phyloP scores from a whole-genome alignment of 2,329 filamentous ascomycete genomes.

The Aspergillus oerlinghausenensis region DNA sequence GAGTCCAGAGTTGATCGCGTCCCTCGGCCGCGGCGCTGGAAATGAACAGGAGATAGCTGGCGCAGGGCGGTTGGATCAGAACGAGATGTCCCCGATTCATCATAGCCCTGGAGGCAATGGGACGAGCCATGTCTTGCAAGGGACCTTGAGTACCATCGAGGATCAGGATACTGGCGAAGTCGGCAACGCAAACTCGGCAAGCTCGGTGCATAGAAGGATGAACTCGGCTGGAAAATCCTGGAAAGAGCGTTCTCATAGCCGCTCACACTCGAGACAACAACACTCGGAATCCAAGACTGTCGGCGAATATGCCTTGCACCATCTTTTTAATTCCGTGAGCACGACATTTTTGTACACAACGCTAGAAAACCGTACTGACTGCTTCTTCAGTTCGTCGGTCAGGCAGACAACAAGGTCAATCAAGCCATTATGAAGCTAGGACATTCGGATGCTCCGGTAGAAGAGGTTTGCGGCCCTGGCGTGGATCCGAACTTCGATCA shows the following conservation, averaged over 20 bases:
- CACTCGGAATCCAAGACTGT: constrained; percentile 82
- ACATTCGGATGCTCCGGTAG: constrained; percentile 77
- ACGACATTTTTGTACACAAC: neutral
- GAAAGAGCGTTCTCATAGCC: constrained; percentile 68
- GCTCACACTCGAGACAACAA: constrained; percentile 66
- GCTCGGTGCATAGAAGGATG: constrained; percentile 32
- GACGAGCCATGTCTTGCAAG: constrained; percentile 21
- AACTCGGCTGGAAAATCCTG: constrained; percentile 63
- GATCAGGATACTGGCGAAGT: constrained; percentile 32
- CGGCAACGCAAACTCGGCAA: constrained; percentile 21
- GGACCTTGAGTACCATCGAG: constrained; percentile 34
- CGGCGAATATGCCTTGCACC: constrained; percentile 95
- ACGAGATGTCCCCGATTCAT: constrained; percentile 26
- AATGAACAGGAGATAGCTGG: constrained; percentile 45
- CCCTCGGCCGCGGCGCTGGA: constrained; percentile 55
- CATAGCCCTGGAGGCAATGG: constrained; percentile 40
- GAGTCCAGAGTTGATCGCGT: constrained; percentile 79
- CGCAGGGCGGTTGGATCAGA: constrained; percentile 28
- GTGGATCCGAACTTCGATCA: constrained; percentile 89
- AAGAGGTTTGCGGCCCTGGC: constrained; percentile 84
- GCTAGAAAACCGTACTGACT: constrained; percentile 26
- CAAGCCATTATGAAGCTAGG: constrained; percentile 76
- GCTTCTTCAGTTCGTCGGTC: constrained; percentile 69
- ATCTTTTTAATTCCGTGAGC: constrained; percentile 84
- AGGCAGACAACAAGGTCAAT: constrained; percentile 94